Conservation (phyloP, 164 flowering plant genomes). For the Aristolochia contorta region DNA sequence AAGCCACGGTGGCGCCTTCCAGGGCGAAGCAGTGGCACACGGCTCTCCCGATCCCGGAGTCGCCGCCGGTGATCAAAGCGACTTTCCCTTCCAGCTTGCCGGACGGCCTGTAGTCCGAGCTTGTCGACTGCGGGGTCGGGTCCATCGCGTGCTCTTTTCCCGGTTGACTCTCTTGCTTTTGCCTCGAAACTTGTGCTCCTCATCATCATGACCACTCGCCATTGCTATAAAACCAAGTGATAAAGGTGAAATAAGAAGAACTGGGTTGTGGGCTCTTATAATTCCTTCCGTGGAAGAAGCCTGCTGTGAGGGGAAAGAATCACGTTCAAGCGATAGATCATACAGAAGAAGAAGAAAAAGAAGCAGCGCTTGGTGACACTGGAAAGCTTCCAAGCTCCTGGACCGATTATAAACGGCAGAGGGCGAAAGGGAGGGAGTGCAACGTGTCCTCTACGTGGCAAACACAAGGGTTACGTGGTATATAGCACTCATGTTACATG, state of each 20-base stretch:
- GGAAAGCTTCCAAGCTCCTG: too few relatives aligned
- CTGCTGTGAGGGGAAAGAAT: neutral
- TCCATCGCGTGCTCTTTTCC: constrained; percentile 63
- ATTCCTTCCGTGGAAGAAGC: too few relatives aligned
- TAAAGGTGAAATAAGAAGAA: neutral
- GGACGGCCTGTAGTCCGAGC: constrained; percentile 44
- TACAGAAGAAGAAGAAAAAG: too few relatives aligned
- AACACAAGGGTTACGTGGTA: too few relatives aligned
- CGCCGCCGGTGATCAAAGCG: constrained; percentile 69
- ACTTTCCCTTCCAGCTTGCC: constrained; percentile 39
- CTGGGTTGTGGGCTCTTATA: neutral
- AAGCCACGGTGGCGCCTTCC: constrained; percentile 81
- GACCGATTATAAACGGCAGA: neutral
- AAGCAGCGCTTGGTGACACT: too few relatives aligned
- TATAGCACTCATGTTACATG: too few relatives aligned
- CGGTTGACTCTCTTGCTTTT: constrained; percentile 58
- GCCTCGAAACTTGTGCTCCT: constrained; percentile 37
- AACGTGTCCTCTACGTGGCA: constrained; percentile 6
- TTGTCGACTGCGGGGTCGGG: constrained; percentile 37
- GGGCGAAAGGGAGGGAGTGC: neutral
- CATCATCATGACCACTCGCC: constrained; percentile 28
- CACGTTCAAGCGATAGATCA: neutral
- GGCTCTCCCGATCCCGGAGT: constrained; percentile 75
- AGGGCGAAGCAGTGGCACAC: constrained; percentile 47
- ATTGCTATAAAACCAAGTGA: constrained; percentile 6